Evolutionary conservation across 495 filamentous ascomycete species (phyloP).

Genomic region (Lichenothelia convexa): DNA sequence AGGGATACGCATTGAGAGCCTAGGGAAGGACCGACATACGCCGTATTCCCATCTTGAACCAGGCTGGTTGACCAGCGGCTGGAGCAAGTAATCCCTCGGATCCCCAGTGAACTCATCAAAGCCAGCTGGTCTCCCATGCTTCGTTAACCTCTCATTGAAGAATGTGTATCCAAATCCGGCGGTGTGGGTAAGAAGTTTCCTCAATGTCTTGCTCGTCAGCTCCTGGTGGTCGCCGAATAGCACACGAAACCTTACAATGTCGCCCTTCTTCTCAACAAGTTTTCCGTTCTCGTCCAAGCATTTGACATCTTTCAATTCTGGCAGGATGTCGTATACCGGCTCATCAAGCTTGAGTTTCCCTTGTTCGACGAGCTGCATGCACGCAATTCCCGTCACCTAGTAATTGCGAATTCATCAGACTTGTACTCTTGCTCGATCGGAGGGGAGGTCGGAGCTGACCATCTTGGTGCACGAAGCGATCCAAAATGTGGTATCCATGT

Average conservation of each 20-base stretch:
- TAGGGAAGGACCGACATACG: slow-evolving; percentile 23
- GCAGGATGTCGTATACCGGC: slow-evolving; percentile 23
- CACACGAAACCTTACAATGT: no score
- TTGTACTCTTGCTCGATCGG: no score
- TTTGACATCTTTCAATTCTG: slow-evolving; percentile 32
- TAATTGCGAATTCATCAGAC: no score
- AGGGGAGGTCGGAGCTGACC: no score
- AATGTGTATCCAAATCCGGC: slow-evolving; percentile 27
- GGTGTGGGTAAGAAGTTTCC: slow-evolving; percentile 45
- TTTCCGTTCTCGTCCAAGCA: slow-evolving; percentile 30
- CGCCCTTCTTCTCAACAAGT: slow-evolving; percentile 30
- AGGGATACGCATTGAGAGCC: no score
- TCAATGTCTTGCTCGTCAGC: no score
- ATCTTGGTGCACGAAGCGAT: slow-evolving; percentile 31
- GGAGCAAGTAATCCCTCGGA: slow-evolving; percentile 21
- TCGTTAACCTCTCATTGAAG: slow-evolving; percentile 31
- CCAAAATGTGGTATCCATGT: slow-evolving; percentile 35
- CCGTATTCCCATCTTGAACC: slow-evolving; percentile 40
- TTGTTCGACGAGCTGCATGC: slow-evolving; percentile 44
- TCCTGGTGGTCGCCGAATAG: no score
- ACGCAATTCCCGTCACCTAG: slow-evolving; percentile 34
- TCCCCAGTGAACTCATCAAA: slow-evolving; percentile 35
- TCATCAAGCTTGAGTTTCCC: slow-evolving; percentile 35
- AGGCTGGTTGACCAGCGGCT: slow-evolving; percentile 38
- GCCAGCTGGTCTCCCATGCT: slow-evolving; percentile 28